Base-by-base conservation (phyloP, 345 rosid genomes). In the Kernera saxatilis region DNA sequence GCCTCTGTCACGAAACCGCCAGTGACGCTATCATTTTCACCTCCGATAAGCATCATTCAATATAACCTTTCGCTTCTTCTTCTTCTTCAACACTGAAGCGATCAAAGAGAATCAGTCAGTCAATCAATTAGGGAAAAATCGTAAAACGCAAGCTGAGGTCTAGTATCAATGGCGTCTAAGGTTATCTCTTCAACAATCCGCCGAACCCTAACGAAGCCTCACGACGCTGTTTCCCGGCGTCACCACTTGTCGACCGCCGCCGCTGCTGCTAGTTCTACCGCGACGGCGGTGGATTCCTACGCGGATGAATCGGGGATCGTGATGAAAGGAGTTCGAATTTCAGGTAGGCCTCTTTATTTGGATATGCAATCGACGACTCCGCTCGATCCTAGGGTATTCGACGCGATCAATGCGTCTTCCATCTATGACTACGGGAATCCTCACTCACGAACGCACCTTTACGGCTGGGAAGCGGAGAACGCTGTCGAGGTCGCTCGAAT, bases 381-480 rank as follows among this genome's bases (percentile, higher is more conserved):
- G 6, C 82, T 94, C 18, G 99, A 89, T 74, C 99, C 98, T 2
- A 78, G 97, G 48, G 95, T 94, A 13, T 70, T 88, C 13, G 97
- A 94, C 64, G 90, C 96, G 3, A 94, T 94, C 90, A 87, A 84
- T 8, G 95, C 96, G 1, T 94, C 80, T 56, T 76, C 81, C 57
- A 66, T 89, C 68, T 79, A 85, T 12, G 90, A 86, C 18, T 94
- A 77, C 53, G 97, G 97, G 0, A 94, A 91, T 70, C 95, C 99
- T 39, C 99, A 94, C 84, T 94, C 99, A 6, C 92, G 99, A 5
- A 91, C 99, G 45, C 97, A 94, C 74, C 85, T 91, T 7, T 91
- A 79, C 80, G 99, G 99, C 13, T 94, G 99, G 99, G 99, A 94
- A 73, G 93, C 99, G 1, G 97, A 94, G 57, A 75, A 58, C 60